phyloP scores from a whole-genome alignment of 108 stramenopile species.

The Nitzschia putrida region DNA sequence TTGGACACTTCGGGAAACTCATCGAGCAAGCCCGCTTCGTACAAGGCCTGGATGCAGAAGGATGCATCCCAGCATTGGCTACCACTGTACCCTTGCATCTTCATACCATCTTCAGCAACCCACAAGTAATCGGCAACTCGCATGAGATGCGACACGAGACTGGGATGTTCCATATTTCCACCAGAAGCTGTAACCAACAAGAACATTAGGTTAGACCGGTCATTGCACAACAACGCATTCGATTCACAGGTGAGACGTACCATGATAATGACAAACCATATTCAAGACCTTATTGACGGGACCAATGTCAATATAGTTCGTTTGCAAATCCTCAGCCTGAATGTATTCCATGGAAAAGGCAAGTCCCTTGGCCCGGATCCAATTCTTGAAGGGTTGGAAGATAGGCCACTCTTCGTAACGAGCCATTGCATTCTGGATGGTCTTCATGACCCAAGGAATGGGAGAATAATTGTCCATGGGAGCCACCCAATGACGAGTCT shows the following conservation, averaged over 20 bases:
- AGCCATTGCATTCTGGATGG: conserved; percentile 78
- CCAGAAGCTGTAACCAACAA: conserved; percentile 37
- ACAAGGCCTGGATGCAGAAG: conserved; percentile 93
- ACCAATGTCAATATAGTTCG: conserved; percentile 94
- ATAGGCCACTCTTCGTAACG: conserved; percentile 80
- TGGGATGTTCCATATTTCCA: conserved; percentile 50
- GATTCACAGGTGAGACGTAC: conserved; percentile 18
- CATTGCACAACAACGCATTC: conserved; percentile 1
- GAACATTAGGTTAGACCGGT: not conserved
- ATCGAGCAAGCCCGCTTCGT: conserved; percentile 77
- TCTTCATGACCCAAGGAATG: conserved; percentile 82
- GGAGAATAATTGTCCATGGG: conserved; percentile 95
- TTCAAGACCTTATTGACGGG: conserved; percentile 98
- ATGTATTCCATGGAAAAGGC: conserved; percentile 85
- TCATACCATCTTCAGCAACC: conserved; percentile 99
- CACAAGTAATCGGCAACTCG: conserved; percentile 95
- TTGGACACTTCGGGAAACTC: conserved; percentile 70
- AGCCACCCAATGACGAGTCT: conserved; percentile 82
- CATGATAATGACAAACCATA: conserved; percentile 83
- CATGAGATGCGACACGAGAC: conserved; percentile 82
- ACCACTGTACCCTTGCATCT: conserved; percentile 99
- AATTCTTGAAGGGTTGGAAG: conserved; percentile 68
- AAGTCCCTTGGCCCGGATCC: conserved; percentile 66
- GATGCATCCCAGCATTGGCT: conserved; percentile 98
- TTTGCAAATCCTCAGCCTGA: conserved; percentile 95